Percentiles rank a stretch among this genome's conserved stretches.
Conservation (phyloP, 2,329 filamentous ascomycete species). For the Xylariaceae sp. region DNA sequence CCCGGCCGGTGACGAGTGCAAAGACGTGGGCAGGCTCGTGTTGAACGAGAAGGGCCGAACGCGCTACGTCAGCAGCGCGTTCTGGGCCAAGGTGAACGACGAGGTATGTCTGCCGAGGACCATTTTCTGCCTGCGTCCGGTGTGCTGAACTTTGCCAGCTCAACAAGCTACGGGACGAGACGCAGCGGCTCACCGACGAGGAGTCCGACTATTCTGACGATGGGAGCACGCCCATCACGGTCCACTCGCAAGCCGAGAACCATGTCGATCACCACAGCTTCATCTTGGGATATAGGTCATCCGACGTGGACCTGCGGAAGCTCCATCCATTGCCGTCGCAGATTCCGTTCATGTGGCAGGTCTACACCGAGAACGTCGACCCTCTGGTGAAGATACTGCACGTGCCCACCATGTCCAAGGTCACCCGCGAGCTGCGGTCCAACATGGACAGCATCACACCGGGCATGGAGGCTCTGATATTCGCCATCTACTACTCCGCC, state of each 20-base stretch:
- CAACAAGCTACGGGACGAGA: slow-evolving; percentile 39
- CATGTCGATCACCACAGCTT: slow-evolving; percentile 59
- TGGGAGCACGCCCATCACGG: slow-evolving; percentile 41
- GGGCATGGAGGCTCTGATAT: slow-evolving; percentile 54
- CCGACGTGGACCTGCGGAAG: slow-evolving; percentile 56
- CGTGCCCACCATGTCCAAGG: slow-evolving; percentile 55
- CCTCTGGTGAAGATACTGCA: slow-evolving; percentile 66
- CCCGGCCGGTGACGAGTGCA: slow-evolving; percentile 33
- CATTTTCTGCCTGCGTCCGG: slow-evolving; percentile 1
- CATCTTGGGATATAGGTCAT: slow-evolving; percentile 64
- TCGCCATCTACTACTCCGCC: slow-evolving; percentile 53
- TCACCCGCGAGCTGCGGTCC: slow-evolving; percentile 53
- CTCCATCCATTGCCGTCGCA: slow-evolving; percentile 60
- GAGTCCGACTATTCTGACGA: slow-evolving; percentile 56
- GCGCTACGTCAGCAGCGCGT: slow-evolving; percentile 68
- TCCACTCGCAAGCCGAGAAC: slow-evolving; percentile 24
- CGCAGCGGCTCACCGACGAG: slow-evolving; percentile 39
- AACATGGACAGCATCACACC: slow-evolving; percentile 51
- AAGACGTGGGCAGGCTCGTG: slow-evolving; percentile 60
- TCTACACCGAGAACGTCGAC: slow-evolving; percentile 67
- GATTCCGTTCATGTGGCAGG: slow-evolving; percentile 60
- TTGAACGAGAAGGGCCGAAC: slow-evolving; percentile 61
- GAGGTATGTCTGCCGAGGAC: slow-evolving; percentile 42
- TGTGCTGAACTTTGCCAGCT: slow-evolving; percentile 9
- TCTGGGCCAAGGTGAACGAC: slow-evolving; percentile 69